Evolutionary conservation across 23 red algal species (phyloP), one percentile per base, ranked within the genome.

Genomic region (Cyanidium caldarium): DNA sequence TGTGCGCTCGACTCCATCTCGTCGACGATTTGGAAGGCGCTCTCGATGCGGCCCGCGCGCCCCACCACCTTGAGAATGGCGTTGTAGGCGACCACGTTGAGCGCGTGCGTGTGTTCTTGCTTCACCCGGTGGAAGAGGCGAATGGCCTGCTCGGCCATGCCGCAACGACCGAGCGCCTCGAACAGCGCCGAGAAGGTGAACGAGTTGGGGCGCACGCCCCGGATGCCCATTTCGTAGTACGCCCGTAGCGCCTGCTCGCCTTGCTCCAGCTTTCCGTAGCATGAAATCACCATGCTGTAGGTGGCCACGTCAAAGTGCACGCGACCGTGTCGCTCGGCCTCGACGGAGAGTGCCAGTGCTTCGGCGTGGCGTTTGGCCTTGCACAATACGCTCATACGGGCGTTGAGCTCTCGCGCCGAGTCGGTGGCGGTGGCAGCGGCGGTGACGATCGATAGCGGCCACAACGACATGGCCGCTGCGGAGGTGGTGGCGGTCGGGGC

Each of bases 11-110:
- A 28, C 12, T 77, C 30, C 91, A 96, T 96, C 38, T 96, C 79
- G 1, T 85, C 76, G 20, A 78, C 40, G 20, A 88, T 42, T 2
- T 72, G 44, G 40, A 96, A 86, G 28, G 83, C 83, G 33, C 58
- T 77, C n/a, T 68, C 57, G 14, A 77, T 78, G 16, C 75, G 75
- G 14, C 74, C 81, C 33, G 79, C 70, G 42, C 86, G 85, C 41
- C 85, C 85, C 29, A 86, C 77, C 1, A 80, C 81, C 44, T 96
- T 96, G 72, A 96, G 73, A 57, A 96, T 44, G 23, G 91, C 91
- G 56, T 96, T 96, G 75, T 88, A 96, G 1, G 84, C 85, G 19
- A 96, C 91, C 13, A 88, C 85, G 38, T 96, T 96, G 2, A 78
- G 72, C 65, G 40, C 56, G 0, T 84, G 75, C 34, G 80, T 78